Conservation (phyloP, 2,329 filamentous ascomycete species). For the Stachybotrys chlorohalonatus region DNA sequence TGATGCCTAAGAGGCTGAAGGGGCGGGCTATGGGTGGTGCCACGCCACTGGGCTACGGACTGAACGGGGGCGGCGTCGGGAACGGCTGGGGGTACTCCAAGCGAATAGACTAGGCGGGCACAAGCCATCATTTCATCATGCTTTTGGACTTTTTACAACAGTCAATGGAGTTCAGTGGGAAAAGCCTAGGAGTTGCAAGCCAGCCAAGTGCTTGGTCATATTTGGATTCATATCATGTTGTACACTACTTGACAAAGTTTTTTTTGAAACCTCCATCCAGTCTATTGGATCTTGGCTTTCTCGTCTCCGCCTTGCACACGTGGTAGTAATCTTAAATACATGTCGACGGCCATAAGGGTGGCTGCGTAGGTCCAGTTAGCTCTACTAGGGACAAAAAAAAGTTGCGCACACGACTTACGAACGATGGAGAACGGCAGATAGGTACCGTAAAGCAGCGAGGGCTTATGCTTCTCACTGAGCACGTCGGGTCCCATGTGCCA, state of each 20-base stretch:
- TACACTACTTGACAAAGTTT: background rate
- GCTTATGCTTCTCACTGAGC: slow-evolving; percentile 35
- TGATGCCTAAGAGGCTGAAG: slow-evolving; percentile 45
- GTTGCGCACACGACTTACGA: slow-evolving; percentile 30
- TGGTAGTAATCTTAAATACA: slow-evolving; percentile 40
- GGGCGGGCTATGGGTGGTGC: slow-evolving; percentile 44
- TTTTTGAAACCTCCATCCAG: background rate
- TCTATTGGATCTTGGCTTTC: slow-evolving; percentile 28
- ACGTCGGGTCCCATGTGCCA: slow-evolving; percentile 37
- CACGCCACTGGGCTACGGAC: slow-evolving; percentile 47
- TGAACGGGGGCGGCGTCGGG: slow-evolving; percentile 31
- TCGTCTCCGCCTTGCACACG: slow-evolving; percentile 24
- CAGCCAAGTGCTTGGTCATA: background rate
- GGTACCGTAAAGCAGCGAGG: slow-evolving; percentile 34
- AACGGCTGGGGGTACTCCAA: slow-evolving; percentile 55
- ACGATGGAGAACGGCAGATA: slow-evolving; percentile 44
- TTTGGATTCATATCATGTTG: background rate
- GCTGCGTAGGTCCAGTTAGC: slow-evolving; percentile 25
- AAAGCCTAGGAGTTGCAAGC: background rate
- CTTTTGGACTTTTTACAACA: slow-evolving; percentile 6
- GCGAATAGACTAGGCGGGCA: slow-evolving; percentile 32
- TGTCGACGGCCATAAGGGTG: slow-evolving; percentile 40
- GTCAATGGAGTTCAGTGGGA: background rate
- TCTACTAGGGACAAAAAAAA: background rate
- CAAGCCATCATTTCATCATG: slow-evolving; percentile 7